A percentile compares a stretch with the other conserved stretches of the same genome.
Evolutionary conservation across 768 basidiomycete genomes (phyloP).

Genomic region (Russula dissimulans): DNA sequence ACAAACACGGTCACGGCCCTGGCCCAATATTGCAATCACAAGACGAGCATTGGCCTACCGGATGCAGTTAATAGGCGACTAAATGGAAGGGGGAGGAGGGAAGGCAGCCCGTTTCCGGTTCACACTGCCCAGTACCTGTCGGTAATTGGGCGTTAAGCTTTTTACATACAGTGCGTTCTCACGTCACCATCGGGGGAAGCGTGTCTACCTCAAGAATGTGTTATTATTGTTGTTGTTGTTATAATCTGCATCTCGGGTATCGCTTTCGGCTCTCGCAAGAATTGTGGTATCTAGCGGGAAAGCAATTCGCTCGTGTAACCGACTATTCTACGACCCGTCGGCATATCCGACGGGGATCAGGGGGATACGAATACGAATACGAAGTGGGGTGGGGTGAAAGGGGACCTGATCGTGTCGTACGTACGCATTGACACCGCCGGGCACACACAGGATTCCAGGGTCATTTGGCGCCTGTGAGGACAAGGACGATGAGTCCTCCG

Average conservation of each 20-base stretch:
- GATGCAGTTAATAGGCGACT: conserved; percentile 13
- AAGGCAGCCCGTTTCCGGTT: conserved; percentile 8
- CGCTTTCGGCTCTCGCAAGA: neutral
- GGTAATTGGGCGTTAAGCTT: conserved; percentile 14
- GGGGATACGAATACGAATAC: neutral
- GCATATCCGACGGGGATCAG: conserved; percentile 2
- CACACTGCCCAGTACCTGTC: conserved; percentile 11
- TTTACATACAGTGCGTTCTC: conserved; percentile 10
- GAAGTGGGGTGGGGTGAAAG: neutral
- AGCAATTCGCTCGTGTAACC: neutral
- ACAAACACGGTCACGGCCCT: neutral
- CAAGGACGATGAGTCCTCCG: neutral
- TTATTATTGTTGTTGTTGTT: neutral
- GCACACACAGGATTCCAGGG: too few species aligned
- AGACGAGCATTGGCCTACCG: conserved; percentile 11
- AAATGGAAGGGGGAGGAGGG: conserved; percentile 5
- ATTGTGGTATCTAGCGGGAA: neutral
- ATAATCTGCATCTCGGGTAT: neutral
- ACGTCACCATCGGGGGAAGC: conserved; percentile 9
- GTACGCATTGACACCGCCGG: too few species aligned
- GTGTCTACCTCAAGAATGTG: neutral
- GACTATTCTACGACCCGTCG: neutral
- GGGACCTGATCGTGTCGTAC: neutral
- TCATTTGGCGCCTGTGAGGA: neutral
- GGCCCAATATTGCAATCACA: conserved; percentile 9